Conservation (phyloP, 140 eudicot genomes). For the Ambrosia hybrid region DNA sequence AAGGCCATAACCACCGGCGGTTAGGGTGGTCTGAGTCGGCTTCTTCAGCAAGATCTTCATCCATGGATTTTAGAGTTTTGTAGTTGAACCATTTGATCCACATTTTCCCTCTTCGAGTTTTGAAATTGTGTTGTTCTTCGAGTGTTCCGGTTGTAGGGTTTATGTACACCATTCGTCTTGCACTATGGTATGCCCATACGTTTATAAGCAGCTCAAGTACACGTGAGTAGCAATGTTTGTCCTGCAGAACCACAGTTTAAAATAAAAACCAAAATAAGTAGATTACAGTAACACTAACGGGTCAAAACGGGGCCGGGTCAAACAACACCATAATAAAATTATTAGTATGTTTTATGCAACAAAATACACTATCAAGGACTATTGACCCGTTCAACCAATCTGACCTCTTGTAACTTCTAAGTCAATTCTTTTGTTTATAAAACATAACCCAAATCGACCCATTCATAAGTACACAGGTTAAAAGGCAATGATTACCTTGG, state of each 20-base stretch:
- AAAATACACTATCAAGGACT: not conserved
- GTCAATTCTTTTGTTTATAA: not conserved
- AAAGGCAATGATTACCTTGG: constrained; percentile 49
- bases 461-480: not conserved
- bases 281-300: not conserved
- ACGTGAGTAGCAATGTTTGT: constrained; percentile 95
- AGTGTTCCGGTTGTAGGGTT: constrained; percentile 66
- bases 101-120: constrained; percentile 80
- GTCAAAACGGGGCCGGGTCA: not conserved
- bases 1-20: constrained; percentile 85
- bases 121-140: constrained; percentile 82
- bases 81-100: constrained; percentile 91
- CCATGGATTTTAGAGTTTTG: constrained; percentile 82
- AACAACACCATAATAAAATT: not conserved
- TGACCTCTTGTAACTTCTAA: too few relatives aligned
- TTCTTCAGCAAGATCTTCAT: constrained; percentile 92
- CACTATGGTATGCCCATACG: constrained; percentile 97
- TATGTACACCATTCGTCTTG: constrained; percentile 73
- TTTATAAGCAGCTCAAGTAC: constrained; percentile 87
- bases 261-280: not conserved
- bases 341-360: not conserved
- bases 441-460: not conserved
- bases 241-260: constrained; percentile 44
- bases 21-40: constrained; percentile 63
- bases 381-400: not conserved